Base-by-base conservation (phyloP, 768 basidiomycete genomes). In the Coprinopsis marcescibilis region DNA sequence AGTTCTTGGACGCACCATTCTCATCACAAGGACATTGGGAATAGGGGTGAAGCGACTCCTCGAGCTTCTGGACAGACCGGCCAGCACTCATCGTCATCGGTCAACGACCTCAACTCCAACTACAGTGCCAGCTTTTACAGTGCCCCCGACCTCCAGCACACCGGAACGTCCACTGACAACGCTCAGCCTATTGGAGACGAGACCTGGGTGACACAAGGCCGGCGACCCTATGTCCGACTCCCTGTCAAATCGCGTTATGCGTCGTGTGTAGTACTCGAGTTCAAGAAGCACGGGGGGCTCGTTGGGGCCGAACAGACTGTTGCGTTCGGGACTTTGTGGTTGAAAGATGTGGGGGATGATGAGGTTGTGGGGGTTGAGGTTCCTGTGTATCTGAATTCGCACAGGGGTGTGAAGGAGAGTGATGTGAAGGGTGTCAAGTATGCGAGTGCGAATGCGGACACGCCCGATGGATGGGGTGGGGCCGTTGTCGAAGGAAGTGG, bases 341-440 rank as follows among this genome's bases (percentile, higher is more conserved):
- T 75, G 37, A 71, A 68, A 51, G 71, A 75, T 42, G 54, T 75
- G 1, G 60, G 61, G 0, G 71, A 72, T 46, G 57, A 61, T 26
- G 61, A 66, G 30, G 63, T 67, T 35, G 47, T 63, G 11, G 49
- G 42, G 3, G 19, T 68, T 13, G 37, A 52, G 7, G 51, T 69
- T 7, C 65, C 58, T 6, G 54, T 71, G 13, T 48, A 52, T 13
- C 39, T 39, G 20, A 26, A 46, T 20, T 13, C 21, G 40, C 21
- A 30, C 32, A 26, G 33, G 30, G 32, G 15, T 21, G 24, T 25
- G 21, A 43, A 8, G 7, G 54, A 51, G 38, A 66, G 64, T 35
- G 50, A 41, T 15, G 47, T 50, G 13, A 44, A 52, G 3, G 55
- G 48, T 7, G 32, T 66, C 20, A 55, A 52, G 17, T 56, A 60